Evolutionary conservation across 805 yeast species (phyloP).

Genomic region (Starmerella roubikii): DNA sequence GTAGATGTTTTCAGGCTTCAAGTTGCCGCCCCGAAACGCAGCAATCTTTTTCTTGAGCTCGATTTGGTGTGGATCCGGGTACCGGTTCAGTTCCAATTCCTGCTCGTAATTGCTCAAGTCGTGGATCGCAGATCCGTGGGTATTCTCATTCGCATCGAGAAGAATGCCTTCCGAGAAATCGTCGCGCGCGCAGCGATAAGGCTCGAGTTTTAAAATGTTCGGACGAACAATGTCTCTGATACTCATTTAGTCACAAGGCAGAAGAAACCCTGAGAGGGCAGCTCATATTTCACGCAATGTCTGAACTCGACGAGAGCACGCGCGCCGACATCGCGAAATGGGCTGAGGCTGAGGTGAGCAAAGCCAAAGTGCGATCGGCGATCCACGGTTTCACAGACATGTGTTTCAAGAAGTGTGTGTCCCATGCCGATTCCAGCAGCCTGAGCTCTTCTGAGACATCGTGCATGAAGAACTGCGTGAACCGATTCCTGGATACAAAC

Average conservation of each 20-base stretch:
- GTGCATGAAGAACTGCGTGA: conserved; percentile 70
- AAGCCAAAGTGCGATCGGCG: conserved; percentile 63
- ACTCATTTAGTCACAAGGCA: conserved; percentile 16
- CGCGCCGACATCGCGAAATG: conserved; percentile 62
- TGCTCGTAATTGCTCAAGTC: conserved; percentile 34
- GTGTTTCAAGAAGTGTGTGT: conserved; percentile 80
- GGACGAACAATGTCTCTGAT: conserved; percentile 58
- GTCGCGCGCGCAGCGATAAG: conserved; percentile 94
- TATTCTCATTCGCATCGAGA: conserved; percentile 91
- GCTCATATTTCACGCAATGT: not conserved
- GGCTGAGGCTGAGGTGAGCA: conserved; percentile 70
- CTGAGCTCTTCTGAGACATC: conserved; percentile 48
- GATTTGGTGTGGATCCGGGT: conserved; percentile 92
- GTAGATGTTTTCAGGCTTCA: conserved; percentile 59
- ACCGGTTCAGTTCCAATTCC: conserved; percentile 58
- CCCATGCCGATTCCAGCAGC: conserved; percentile 27
- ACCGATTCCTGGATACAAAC: conserved; percentile 77
- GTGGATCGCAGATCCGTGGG: conserved; percentile 71
- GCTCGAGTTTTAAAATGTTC: conserved; percentile 67
- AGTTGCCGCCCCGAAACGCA: conserved; percentile 47
- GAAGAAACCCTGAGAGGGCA: not conserved
- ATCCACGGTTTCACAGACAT: conserved; percentile 79
- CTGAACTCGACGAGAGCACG: conserved; percentile 51
- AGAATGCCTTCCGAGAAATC: conserved; percentile 81
- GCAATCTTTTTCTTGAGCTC: conserved; percentile 60